Evolutionary conservation across 1,139 yeast species (phyloP), one percentile per base, ranked within the genome.

Genomic region (Pneumocystis wakefieldiae): DNA sequence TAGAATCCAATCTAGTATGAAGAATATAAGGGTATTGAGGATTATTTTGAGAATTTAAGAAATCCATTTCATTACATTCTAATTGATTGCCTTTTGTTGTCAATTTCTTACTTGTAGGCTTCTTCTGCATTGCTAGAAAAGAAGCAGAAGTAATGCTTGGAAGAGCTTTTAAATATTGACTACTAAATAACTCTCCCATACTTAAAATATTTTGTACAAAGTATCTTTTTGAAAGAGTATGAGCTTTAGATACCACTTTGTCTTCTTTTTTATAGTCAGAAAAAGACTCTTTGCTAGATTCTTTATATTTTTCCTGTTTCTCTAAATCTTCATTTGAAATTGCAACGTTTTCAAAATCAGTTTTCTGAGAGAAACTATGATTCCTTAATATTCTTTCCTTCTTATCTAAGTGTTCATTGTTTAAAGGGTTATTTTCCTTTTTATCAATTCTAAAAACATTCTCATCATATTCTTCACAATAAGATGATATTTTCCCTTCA

Each of bases 381-480:
- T 48, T 41, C 12, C 19, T 41, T 24, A 48, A 24, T 48, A 24
- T 48, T 48, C 24, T 19, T 12, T 48, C 12, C 24, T 48, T 19
- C 28, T 48, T 4, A 24, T 48, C 29, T 12, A 48, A 48, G 12
- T 48, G 12, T 12, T 29, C 32, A 3, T 12, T 48, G n/a, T 24
- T 48, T 19, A 24, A 24, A 48, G 28, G 24, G 24, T 5, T 12
- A 48, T 48, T 24, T 4, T 12, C 55, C 12, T 48, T 48, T 24
- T 15, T 48, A 48, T 12, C 12, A 14, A 48, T 12, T 37, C 14
- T 37, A 24, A 57, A 57, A 37, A 57, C 38, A 38, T 37, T 42
- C 7, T 58, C 59, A 19, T 63, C 64, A 32, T 63, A 63, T 24
- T 63, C 62, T 12, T 57, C 59, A 37, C 55, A 63, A 15, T 57